Percentiles rank a stretch among this genome's conserved stretches.
Evolutionary conservation across 345 rosid species (phyloP).

Genomic region (Populus pruinosa): DNA sequence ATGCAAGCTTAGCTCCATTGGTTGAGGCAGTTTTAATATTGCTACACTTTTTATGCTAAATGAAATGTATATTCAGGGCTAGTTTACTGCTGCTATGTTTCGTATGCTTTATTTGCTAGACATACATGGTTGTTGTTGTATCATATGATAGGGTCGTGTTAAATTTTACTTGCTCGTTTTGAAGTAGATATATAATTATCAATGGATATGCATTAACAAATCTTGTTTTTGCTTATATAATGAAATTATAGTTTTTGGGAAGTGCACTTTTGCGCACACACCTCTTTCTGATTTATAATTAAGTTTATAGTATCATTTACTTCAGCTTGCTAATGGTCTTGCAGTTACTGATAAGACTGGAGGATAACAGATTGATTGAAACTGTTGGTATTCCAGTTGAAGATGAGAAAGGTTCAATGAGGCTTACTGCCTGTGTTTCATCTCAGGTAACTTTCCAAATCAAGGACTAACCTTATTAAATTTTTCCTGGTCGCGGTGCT

Average conservation of each 20-base stretch:
- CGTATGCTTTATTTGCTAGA: neutral
- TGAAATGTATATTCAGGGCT: neutral
- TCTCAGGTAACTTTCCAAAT: slow-evolving; percentile 59
- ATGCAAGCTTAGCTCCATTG: neutral
- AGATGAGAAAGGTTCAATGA: slow-evolving; percentile 70
- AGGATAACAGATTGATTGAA: slow-evolving; percentile 85
- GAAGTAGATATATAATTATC: too few species aligned
- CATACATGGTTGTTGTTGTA: too few species aligned
- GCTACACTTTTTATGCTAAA: neutral
- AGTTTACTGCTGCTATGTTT: neutral
- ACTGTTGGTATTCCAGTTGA: slow-evolving; percentile 92
- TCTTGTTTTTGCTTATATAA: too few species aligned
- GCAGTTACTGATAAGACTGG: slow-evolving; percentile 74
- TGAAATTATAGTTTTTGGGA: neutral
- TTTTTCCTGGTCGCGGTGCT: neutral
- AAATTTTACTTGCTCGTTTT: too few species aligned
- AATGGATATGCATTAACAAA: neutral
- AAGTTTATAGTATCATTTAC: neutral
- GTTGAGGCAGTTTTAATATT: neutral
- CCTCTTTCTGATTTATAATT: neutral
- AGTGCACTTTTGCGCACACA: neutral
- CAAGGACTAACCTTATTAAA: neutral
- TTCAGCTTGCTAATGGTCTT: slow-evolving; percentile 10
- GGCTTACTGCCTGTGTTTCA: slow-evolving; percentile 95
- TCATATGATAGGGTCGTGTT: neutral